phyloP scores from a whole-genome alignment of 2,329 filamentous ascomycete genomes.

The Trichoderma pleuroti region DNA sequence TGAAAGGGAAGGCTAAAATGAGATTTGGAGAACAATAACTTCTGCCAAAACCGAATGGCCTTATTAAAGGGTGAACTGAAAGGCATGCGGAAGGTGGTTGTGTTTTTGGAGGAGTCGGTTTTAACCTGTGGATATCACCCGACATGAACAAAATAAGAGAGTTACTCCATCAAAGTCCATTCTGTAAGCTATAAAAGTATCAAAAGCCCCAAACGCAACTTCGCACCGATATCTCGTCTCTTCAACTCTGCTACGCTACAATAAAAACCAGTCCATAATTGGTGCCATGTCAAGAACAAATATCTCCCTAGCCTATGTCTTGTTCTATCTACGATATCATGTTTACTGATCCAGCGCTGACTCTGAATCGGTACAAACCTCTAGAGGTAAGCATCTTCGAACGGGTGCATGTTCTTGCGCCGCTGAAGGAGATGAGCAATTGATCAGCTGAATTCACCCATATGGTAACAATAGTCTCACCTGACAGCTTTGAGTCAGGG shows the following conservation, averaged over 20 bases:
- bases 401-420: background rate
- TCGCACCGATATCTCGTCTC: background rate
- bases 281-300: background rate
- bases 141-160: background rate
- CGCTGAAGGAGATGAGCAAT: background rate
- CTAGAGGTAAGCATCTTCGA: background rate
- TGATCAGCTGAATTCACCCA: background rate
- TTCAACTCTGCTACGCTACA: background rate
- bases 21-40: background rate
- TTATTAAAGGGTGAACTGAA: background rate
- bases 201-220: background rate
- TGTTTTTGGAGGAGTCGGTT: background rate
- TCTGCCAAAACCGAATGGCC: background rate
- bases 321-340: background rate
- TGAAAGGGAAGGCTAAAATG: background rate
- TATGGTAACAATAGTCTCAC: background rate
- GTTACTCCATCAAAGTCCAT: background rate
- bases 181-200: background rate
- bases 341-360: background rate
- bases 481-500: background rate
- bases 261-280: background rate
- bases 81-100: background rate
- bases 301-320: background rate
- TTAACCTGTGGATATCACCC: background rate
- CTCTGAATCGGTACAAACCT: background rate